Base-by-base conservation (phyloP, 331 rosid species). In the Spiraea crenata region DNA sequence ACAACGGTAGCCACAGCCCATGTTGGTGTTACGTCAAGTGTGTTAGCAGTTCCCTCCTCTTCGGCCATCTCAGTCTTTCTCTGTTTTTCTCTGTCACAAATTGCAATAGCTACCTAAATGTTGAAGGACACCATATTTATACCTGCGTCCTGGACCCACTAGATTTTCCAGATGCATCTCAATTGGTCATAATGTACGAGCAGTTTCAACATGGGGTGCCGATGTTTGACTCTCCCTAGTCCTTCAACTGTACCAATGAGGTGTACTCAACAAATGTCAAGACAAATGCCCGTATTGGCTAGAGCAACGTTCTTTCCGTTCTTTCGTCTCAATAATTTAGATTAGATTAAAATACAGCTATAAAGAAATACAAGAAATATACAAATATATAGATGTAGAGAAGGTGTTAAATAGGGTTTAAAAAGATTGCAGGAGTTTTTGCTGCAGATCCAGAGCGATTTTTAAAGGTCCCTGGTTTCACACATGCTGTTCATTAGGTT, bases 1-100 rank as follows among this genome's bases (percentile, higher is more conserved):
- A 85, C 83, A 41, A 87, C 85, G 0, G 78, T 79, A 14, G 92
- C 84, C 20, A 87, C 86, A 34, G 92, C 89, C 89, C 89, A 87
- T 67, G 92, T 87, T 12, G 92, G 82, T 37, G 92, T 87, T 8
- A 4, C 19, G 82, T 85, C 86, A 1, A 87, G 88, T 42, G 85
- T 66, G 42, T 46, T 44, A 54, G 77, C 84, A 54, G 54, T 38
- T 60, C 9, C 16, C 15, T 77, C 65, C 10, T 37, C 80, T 66
- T 50, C 74, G 2, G 70, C 74, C 72, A 73, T 77, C 49, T 57
- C 63, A 31, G 7, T 38, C 15, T 12, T 16, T 51, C 14, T 68
- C 20, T 16, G 0, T 13, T 3, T 13, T 3, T 50, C 25, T 65
- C 63, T 46, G 16, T 40, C 8, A 20, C 7, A 55, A 4, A 1